Percentiles rank a stretch among this genome's conserved stretches.
phyloP scores from a whole-genome alignment of 441 rosid species.

The Syzygium syzygioides region DNA sequence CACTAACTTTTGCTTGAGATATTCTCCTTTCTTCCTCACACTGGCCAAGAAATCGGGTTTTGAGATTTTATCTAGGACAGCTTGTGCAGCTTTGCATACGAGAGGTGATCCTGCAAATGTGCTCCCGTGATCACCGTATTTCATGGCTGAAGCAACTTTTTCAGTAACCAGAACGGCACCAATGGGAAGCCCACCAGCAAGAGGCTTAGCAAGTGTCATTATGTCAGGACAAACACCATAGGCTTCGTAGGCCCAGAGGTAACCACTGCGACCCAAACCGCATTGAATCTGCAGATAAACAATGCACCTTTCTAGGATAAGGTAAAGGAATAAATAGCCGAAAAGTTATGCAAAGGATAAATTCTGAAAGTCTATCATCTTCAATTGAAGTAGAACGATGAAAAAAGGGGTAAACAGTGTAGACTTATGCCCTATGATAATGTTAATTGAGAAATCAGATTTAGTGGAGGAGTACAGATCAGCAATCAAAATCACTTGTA shows the following conservation, averaged over 20 bases:
- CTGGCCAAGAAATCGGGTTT: constrained; percentile 59
- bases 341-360: not conserved
- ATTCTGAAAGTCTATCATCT: not conserved
- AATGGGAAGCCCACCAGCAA: constrained; percentile 83
- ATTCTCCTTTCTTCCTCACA: constrained; percentile 52
- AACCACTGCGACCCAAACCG: constrained; percentile 77
- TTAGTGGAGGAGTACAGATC: not conserved
- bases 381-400: not conserved
- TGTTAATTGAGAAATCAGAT: not conserved
- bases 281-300: constrained; percentile 55
- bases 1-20: constrained; percentile 43
- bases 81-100: constrained; percentile 55
- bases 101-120: constrained; percentile 82
- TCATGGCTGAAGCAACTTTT: constrained; percentile 59
- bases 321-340: not conserved
- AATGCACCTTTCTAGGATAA: not conserved
- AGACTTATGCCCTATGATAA: not conserved
- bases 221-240: constrained; percentile 65
- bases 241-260: constrained; percentile 76
- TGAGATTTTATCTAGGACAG: constrained; percentile 60
- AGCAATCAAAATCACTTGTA: not conserved
- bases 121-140: constrained; percentile 84
- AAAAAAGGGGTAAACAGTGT: not conserved
- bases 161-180: constrained; percentile 70
- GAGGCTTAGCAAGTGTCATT: constrained; percentile 85